A percentile compares a stretch with the other conserved stretches of the same genome.
Conservation (phyloP, 345 rosid species). For the Litchi chinensis region DNA sequence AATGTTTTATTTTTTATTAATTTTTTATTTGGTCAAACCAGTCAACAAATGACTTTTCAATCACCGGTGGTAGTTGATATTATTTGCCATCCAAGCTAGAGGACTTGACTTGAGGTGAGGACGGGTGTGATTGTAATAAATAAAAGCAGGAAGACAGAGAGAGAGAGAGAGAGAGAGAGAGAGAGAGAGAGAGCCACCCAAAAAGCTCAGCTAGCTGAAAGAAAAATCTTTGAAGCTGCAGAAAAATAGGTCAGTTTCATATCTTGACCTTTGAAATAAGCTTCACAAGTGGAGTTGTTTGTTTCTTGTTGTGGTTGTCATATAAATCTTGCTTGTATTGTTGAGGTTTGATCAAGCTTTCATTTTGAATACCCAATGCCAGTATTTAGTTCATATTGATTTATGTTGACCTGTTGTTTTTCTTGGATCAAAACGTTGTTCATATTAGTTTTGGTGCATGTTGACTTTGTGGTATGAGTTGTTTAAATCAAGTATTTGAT, state of each 20-base stretch:
- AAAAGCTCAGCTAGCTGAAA: background rate
- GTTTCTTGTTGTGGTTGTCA: background rate
- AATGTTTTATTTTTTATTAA: too few relatives aligned
- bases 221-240: slow-evolving; percentile 8
- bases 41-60: too few relatives aligned
- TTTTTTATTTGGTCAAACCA: too few relatives aligned
- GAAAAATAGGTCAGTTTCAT: background rate
- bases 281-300: background rate
- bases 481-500: background rate
- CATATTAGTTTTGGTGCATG: background rate
- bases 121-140: too few relatives aligned
- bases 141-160: background rate
- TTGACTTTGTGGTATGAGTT: background rate
- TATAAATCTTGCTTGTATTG: background rate
- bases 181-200: background rate
- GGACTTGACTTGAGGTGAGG: too few relatives aligned
- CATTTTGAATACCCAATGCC: background rate
- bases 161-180: background rate
- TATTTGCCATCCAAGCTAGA: too few relatives aligned
- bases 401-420: background rate
- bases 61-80: too few relatives aligned
- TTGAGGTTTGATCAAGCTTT: slow-evolving; percentile 4
- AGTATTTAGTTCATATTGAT: background rate
- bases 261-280: background rate
- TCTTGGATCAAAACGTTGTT: background rate